Base-by-base conservation (phyloP, 2,329 filamentous ascomycete genomes). In the Xylaria sp. region DNA sequence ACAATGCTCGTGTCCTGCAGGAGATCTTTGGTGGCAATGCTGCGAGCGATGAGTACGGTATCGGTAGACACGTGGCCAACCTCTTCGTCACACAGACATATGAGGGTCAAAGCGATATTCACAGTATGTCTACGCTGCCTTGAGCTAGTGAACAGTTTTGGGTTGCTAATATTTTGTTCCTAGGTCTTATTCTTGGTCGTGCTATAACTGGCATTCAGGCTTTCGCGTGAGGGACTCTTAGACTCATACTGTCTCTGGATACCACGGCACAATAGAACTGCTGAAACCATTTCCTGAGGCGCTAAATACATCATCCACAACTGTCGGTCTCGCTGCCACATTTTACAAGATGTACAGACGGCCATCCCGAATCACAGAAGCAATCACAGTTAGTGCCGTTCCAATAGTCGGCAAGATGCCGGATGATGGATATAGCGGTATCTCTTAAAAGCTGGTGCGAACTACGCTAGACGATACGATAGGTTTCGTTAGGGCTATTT, bases 11-110 rank as follows among this genome's bases (percentile, higher is more conserved):
- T 73, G 84, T 87, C 78, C 84, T 99, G 70, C 96, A 99, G 82
- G 96, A 99, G 84, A 89, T 99, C 25, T 98, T 99, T 83, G 96
- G 96, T 67, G 96, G 96, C 37, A 99, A 99, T 78, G 96, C 96
- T n/a, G 94, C 96, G 59, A 97, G 94, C 78, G 96, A 99, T 76
- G 96, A 99, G 83, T 99, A 98, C 78, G 90, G 90, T 71, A 98
- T 99, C 77, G 96, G 94, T 18, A 89, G 96, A 72, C 96, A 98
- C 83, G 96, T 98, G 68, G 91, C 95, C 66, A 99, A 99, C 80
- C 81, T 99, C 72, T 99, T 97, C 81, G 96, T 99, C 63, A 97
- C 95, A 64, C 95, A 98, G 84, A 98, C 95, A 1, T 99, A 99
- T 76, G 96, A 99, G 83, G 96, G 96, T 25, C 96, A 98, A 83